A percentile compares a stretch with the other conserved stretches of the same genome.
Conservation (phyloP, 1,284 basidiomycete genomes). For the Boletus mariae region DNA sequence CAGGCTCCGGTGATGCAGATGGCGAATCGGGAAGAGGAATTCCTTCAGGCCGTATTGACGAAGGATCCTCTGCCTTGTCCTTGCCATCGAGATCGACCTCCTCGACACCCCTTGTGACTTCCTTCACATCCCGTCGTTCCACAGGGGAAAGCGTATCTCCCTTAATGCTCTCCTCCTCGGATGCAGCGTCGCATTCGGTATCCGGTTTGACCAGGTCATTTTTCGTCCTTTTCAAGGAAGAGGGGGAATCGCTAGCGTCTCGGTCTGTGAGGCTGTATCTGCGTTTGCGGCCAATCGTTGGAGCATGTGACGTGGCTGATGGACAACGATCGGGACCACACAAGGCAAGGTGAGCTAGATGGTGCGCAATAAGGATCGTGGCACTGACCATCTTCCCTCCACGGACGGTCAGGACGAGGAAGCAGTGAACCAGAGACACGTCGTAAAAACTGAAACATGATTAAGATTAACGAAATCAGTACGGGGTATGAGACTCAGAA, state of each 20-base stretch:
- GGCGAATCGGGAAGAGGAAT: slow-evolving; percentile 53
- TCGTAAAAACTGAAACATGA: slow-evolving; percentile 67
- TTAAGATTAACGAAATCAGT: background rate
- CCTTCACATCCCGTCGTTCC: slow-evolving; percentile 55
- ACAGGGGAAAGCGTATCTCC: slow-evolving; percentile 14
- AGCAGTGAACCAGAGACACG: slow-evolving; percentile 69
- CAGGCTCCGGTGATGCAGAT: slow-evolving; percentile 20
- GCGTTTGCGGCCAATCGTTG: slow-evolving; percentile 63
- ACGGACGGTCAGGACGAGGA: slow-evolving; percentile 65
- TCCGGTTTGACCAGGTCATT: slow-evolving; percentile 31
- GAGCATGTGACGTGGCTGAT: slow-evolving; percentile 69
- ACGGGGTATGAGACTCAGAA: background rate
- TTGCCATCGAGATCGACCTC: slow-evolving; percentile 59
- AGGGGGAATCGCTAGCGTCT: slow-evolving; percentile 38
- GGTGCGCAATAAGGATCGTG: slow-evolving; percentile 3
- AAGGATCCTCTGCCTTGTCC: slow-evolving; percentile 17
- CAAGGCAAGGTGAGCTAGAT: slow-evolving; percentile 6
- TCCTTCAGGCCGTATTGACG: slow-evolving; percentile 38
- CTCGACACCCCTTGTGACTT: slow-evolving; percentile 66
- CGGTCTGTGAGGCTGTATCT: slow-evolving; percentile 53
- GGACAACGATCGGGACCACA: slow-evolving; percentile 10
- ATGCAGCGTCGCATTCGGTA: slow-evolving; percentile 16
- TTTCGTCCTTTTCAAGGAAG: slow-evolving; percentile 44
- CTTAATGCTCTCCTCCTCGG: slow-evolving; percentile 20
- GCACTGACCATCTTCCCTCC: slow-evolving; percentile 67